These are phyloP conservation scores for Hymenoscyphus repandus DNA, from an alignment of 2,329 filamentous ascomycete genomes.

Conservation along the genomic window DNA sequence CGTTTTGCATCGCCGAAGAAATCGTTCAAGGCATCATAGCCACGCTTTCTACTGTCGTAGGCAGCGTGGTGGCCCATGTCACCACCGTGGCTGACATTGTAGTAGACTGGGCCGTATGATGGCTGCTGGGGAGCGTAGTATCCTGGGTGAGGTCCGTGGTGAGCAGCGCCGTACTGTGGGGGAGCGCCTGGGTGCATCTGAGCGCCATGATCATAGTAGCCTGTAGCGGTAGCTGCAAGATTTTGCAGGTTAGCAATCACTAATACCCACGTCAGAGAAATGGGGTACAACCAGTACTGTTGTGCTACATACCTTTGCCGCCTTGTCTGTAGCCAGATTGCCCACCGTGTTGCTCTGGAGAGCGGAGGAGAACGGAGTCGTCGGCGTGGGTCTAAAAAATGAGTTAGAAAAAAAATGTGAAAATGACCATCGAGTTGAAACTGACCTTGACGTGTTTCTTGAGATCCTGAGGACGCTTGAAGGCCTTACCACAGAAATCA, in stretches of 20 bases:
- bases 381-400: constrained; percentile 74
- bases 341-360: constrained; percentile 29
- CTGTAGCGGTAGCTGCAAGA: constrained; percentile 28
- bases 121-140: constrained; percentile 50
- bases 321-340: constrained; percentile 48
- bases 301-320: constrained; percentile 29
- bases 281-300: constrained; percentile 22
- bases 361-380: constrained; percentile 67
- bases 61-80: constrained; percentile 58
- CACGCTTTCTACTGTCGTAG: constrained; percentile 74
- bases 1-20: constrained; percentile 94
- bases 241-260: constrained; percentile 31
- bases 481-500: constrained; percentile 96
- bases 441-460: constrained; percentile 95
- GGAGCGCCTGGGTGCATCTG: constrained; percentile 54
- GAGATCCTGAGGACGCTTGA: constrained; percentile 97
- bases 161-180: constrained; percentile 42
- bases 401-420: constrained; percentile 20
- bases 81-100: constrained; percentile 61
- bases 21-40: constrained; percentile 84
- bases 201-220: constrained; percentile 58
- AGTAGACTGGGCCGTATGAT: constrained; percentile 71
- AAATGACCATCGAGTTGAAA: not conserved
- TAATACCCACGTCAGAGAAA: constrained; percentile 26
- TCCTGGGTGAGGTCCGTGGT: constrained; percentile 45